phyloP scores from a whole-genome alignment of 2,329 filamentous ascomycete genomes.

The Aspergillus transmontanensis region DNA sequence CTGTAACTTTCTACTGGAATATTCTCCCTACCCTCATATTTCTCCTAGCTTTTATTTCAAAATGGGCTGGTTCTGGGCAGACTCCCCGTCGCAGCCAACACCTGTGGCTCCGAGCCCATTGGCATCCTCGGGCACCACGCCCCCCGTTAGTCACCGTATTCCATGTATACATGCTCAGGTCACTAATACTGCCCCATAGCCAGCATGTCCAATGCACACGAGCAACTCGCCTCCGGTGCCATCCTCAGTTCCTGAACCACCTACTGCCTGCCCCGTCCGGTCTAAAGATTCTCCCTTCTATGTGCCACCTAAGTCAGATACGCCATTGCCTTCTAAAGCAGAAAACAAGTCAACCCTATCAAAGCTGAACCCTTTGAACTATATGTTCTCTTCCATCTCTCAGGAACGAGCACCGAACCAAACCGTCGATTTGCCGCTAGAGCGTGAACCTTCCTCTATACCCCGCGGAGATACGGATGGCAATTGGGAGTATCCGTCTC shows the following conservation, averaged over 20 bases:
- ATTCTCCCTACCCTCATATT: background rate
- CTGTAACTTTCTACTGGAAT: background rate
- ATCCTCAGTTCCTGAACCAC: slow-evolving; percentile 30
- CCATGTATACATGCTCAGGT: background rate
- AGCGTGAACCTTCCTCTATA: slow-evolving; percentile 84
- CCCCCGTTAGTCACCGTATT: slow-evolving; percentile 53
- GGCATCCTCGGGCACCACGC: slow-evolving; percentile 51
- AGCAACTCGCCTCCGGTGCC: slow-evolving; percentile 34
- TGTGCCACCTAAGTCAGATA: slow-evolving; percentile 36
- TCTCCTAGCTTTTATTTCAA: slow-evolving; percentile 12
- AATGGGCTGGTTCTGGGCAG: slow-evolving; percentile 76
- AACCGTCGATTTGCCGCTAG: slow-evolving; percentile 71
- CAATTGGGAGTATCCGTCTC: slow-evolving; percentile 97
- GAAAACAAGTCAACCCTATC: slow-evolving; percentile 56
- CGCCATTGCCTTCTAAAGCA: slow-evolving; percentile 33
- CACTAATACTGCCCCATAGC: slow-evolving; percentile 48
- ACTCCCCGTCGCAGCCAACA: slow-evolving; percentile 45
- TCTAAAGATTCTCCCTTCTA: slow-evolving; percentile 55
- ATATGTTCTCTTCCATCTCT: slow-evolving; percentile 88
- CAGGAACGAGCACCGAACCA: slow-evolving; percentile 77
- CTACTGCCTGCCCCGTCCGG: slow-evolving; percentile 47
- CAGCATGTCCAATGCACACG: slow-evolving; percentile 71
- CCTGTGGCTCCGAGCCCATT: slow-evolving; percentile 52
- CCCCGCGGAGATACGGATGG: slow-evolving; percentile 74
- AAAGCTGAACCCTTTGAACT: slow-evolving; percentile 82